A percentile compares a stretch with the other conserved stretches of the same genome.
These are phyloP conservation scores for Scytalidium lignicola DNA, from an alignment of 2,329 filamentous ascomycete species.

Conservation along the genomic window DNA sequence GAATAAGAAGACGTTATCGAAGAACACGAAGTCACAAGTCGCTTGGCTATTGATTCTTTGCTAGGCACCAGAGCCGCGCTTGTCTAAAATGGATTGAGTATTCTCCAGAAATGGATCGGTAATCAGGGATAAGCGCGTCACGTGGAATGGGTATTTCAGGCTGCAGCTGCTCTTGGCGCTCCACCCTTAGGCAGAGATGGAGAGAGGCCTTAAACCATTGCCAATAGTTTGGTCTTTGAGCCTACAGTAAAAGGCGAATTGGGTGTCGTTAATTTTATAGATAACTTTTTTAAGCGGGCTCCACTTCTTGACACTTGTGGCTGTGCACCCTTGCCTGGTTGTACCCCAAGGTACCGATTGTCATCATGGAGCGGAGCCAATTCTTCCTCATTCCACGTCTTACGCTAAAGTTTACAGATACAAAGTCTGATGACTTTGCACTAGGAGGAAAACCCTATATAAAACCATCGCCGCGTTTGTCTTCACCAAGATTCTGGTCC, in stretches of 20 bases:
- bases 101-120: conserved; percentile 1
- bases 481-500: background rate
- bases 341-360: conserved; percentile 5
- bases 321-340: conserved; percentile 5
- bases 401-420: background rate
- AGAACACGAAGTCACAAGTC: background rate
- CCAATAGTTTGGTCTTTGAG: too few relatives aligned
- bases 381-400: background rate
- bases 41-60: conserved; percentile 1
- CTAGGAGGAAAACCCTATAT: background rate
- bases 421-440: background rate
- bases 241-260: background rate
- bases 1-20: background rate
- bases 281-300: conserved; percentile 8
- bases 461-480: background rate
- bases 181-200: too few relatives aligned
- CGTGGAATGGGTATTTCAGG: conserved; percentile 6
- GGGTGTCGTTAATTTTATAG: conserved; percentile 7
- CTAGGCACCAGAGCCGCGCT: conserved; percentile 10
- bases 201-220: too few relatives aligned
- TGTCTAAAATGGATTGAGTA: background rate
- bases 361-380: conserved; percentile 1
- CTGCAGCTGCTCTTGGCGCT: conserved; percentile 8
- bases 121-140: conserved; percentile 7
- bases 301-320: conserved; percentile 8